Conservation (phyloP, 1,284 basidiomycete species). For the Cerioporus squamosus region DNA sequence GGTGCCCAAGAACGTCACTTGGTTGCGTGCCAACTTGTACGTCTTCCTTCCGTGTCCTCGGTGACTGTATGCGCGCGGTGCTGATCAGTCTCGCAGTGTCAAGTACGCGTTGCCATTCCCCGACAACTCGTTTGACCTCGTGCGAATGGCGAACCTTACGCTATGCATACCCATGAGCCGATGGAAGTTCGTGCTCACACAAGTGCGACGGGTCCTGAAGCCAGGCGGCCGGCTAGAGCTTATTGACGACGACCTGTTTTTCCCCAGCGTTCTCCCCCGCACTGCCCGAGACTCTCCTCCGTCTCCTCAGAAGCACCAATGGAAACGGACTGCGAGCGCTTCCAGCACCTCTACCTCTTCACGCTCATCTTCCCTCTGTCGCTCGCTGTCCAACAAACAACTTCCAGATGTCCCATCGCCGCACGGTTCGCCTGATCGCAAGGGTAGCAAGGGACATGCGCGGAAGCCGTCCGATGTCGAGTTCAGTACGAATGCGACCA, state of each 20-base stretch:
- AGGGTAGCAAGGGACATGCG: conserved; percentile 1
- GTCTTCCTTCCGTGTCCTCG: conserved; percentile 31
- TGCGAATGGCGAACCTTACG: conserved; percentile 69
- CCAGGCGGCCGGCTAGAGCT: conserved; percentile 67
- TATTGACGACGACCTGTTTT: conserved; percentile 71
- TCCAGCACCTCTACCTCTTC: conserved; percentile 3
- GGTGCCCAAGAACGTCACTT: conserved; percentile 51
- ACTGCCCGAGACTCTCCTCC: background rate
- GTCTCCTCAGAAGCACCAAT: conserved; percentile 2
- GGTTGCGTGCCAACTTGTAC: conserved; percentile 69
- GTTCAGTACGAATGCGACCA: conserved; percentile 41
- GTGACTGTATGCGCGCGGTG: conserved; percentile 12
- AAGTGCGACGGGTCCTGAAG: conserved; percentile 65
- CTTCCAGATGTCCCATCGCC: background rate
- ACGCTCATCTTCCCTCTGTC: no score
- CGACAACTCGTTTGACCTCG: conserved; percentile 65
- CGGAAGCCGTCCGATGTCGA: conserved; percentile 20
- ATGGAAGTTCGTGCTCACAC: conserved; percentile 61
- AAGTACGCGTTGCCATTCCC: conserved; percentile 60
- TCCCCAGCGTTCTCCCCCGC: conserved; percentile 45
- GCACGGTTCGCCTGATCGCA: background rate
- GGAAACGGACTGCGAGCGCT: conserved; percentile 12
- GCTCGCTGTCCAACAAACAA: conserved; percentile 4
- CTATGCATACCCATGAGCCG: conserved; percentile 59
- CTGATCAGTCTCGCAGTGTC: conserved; percentile 44